Percentiles rank a stretch among this genome's conserved stretches.
Conservation (phyloP, 1,139 yeast species). For the Diutina rugosa region DNA sequence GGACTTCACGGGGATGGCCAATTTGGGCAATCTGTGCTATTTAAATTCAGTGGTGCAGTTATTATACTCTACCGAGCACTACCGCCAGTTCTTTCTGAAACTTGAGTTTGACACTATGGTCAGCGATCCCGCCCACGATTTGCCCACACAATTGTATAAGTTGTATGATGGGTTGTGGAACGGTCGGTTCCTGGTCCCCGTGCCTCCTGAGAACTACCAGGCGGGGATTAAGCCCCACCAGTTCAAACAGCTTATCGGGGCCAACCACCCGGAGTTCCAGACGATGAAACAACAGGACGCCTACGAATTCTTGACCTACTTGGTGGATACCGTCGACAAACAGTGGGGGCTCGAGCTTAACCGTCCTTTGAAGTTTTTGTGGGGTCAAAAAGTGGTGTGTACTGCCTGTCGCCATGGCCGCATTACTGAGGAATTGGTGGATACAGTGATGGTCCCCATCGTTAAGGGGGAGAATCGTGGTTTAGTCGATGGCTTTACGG, state of each 20-base stretch:
- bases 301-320: conserved; percentile 67
- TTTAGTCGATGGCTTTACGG: conserved; percentile 37
- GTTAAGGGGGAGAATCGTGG: conserved; percentile 14
- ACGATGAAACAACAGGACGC: conserved; percentile 93
- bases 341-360: conserved; percentile 33
- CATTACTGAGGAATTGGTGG: conserved; percentile 45
- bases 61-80: conserved; percentile 27
- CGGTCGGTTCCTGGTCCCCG: conserved; percentile 50
- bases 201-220: conserved; percentile 45
- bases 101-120: conserved; percentile 15
- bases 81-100: conserved; percentile 21
- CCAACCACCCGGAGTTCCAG: conserved; percentile 67
- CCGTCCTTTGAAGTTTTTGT: conserved; percentile 46
- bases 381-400: conserved; percentile 58
- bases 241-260: conserved; percentile 67
- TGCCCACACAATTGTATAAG: conserved; percentile 63
- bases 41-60: conserved; percentile 72
- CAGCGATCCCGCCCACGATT: conserved; percentile 47
- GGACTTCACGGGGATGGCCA: conserved; percentile 69
- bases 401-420: conserved; percentile 48
- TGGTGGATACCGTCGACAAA: conserved; percentile 51
- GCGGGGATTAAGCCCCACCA: conserved; percentile 65
- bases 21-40: conserved; percentile 90
- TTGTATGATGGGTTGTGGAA: conserved; percentile 68
- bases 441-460: conserved; percentile 55